Evolutionary conservation across 805 yeast genomes (phyloP), one percentile per base, ranked within the genome.

Genomic region (Zygosaccharomyces pseudorouxii): DNA sequence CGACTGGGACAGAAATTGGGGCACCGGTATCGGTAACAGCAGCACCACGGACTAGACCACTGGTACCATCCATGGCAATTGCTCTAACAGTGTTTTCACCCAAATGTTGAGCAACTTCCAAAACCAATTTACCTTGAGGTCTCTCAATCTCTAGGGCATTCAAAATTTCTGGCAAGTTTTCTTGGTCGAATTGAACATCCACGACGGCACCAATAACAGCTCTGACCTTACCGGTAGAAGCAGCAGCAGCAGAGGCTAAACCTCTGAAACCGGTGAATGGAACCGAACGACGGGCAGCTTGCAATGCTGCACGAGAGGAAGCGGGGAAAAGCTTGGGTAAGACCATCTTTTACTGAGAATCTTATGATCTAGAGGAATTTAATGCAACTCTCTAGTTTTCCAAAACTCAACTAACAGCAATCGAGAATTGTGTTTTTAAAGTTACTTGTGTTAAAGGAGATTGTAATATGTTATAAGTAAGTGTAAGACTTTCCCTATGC

Each of bases 1-100:
- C 99, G 62, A 93, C 99, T 65, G 99, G 99, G 65, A 93, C 95
- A 64, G 97, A 84, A 74, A 93, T 93, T 76, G 99, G 99, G 58
- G 96, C 80, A 75, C 99, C 99, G 60, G 98, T 90, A 80, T 93
- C 99, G 59, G 70, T 60, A 67, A 93, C 99, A 53, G 77, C 49
- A 69, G 86, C 84, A 75, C 99, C 99, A 83, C 99, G 92, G 67
- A 89, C 96, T 70, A 93, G 84, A 89, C 99, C 99, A 77, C 92
- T 98, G 65, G 99, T 93, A 88, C 98, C 98, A 76, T 93, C 99
- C 99, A 93, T 93, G 72, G 99, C 98, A 86, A 93, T 93, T 73
- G 99, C 86, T 86, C 99, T 92, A 74, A 93, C 98, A 67, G 98
- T 86, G 87, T 89, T 89, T 82, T 93, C 98, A 82, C 99, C 99